Evolutionary conservation across 2,329 filamentous ascomycete species (phyloP).

Genomic region (Drechslerella coelobrocha): DNA sequence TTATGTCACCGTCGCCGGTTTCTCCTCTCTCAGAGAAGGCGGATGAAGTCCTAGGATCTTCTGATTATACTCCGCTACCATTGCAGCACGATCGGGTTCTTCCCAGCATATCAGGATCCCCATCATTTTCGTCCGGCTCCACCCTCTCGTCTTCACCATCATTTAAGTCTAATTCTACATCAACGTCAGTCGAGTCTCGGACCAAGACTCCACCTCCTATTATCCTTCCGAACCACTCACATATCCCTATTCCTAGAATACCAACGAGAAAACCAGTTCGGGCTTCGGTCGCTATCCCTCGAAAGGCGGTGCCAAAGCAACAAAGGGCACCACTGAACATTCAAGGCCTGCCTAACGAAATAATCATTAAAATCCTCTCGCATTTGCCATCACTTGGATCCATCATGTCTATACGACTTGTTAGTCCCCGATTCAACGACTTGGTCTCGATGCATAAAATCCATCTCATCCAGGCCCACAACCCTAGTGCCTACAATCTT

Average conservation of each 20-base stretch:
- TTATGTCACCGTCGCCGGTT: slow-evolving; percentile 30
- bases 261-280: slow-evolving; percentile 30
- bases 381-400: slow-evolving; percentile 39
- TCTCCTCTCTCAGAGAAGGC: slow-evolving; percentile 43
- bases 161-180: slow-evolving; percentile 44
- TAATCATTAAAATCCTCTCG: slow-evolving; percentile 41
- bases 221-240: slow-evolving; percentile 19
- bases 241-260: slow-evolving; percentile 32
- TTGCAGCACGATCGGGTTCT: slow-evolving; percentile 30
- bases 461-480: slow-evolving; percentile 23
- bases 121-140: slow-evolving; percentile 42
- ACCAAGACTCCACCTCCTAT: slow-evolving; percentile 36
- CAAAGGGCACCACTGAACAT: slow-evolving; percentile 16
- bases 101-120: slow-evolving; percentile 36
- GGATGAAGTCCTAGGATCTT: slow-evolving; percentile 27
- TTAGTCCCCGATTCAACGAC: slow-evolving; percentile 33
- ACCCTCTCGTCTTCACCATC: slow-evolving; percentile 44
- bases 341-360: slow-evolving; percentile 31
- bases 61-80: slow-evolving; percentile 40
- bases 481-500: slow-evolving; percentile 39
- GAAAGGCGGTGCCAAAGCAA: slow-evolving; percentile 38
- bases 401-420: slow-evolving; percentile 30
- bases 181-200: slow-evolving; percentile 45
- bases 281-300: slow-evolving; percentile 24
- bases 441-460: slow-evolving; percentile 35